A percentile compares a stretch with the other conserved stretches of the same genome.
Conservation (phyloP, 805 yeast species). For the Dipodascus geniculatus region DNA sequence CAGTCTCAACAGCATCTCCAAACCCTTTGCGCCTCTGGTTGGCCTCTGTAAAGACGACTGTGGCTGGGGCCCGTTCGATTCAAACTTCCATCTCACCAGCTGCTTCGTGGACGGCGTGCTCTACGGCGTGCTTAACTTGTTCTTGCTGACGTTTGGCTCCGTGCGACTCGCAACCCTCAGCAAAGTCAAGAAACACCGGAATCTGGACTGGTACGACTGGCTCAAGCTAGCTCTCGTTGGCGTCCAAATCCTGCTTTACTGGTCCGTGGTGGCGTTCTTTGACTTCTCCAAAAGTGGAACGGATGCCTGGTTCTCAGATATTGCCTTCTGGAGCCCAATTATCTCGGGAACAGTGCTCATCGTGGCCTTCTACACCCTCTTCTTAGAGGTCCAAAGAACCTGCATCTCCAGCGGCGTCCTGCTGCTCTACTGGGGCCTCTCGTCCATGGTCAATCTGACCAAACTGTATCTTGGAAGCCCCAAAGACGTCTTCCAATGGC, state of each 20-base stretch:
- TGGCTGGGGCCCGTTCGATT: constrained; percentile 29
- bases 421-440: constrained; percentile 65
- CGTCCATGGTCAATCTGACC: constrained; percentile 36
- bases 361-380: constrained; percentile 48
- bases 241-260: constrained; percentile 12
- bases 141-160: constrained; percentile 21
- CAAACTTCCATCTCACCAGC: constrained; percentile 22
- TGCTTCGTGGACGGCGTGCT: constrained; percentile 30
- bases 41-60: constrained; percentile 11
- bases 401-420: constrained; percentile 55
- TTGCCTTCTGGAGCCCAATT: constrained; percentile 27
- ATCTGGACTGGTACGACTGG: not conserved
- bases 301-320: constrained; percentile 21
- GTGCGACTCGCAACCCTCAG: constrained; percentile 17
- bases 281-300: constrained; percentile 20
- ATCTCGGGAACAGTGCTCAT: constrained; percentile 32
- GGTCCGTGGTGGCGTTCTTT: constrained; percentile 7
- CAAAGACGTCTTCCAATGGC: constrained; percentile 5
- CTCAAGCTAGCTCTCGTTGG: not conserved
- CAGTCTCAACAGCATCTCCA: not conserved
- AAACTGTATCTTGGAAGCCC: constrained; percentile 11
- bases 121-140: constrained; percentile 20
- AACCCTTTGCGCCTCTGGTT: not conserved
- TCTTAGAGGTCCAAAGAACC: constrained; percentile 58
- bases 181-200: constrained; percentile 9